Conservation (phyloP, 2,329 filamentous ascomycete genomes). For the Parasarocladium wereldwijsianum region DNA sequence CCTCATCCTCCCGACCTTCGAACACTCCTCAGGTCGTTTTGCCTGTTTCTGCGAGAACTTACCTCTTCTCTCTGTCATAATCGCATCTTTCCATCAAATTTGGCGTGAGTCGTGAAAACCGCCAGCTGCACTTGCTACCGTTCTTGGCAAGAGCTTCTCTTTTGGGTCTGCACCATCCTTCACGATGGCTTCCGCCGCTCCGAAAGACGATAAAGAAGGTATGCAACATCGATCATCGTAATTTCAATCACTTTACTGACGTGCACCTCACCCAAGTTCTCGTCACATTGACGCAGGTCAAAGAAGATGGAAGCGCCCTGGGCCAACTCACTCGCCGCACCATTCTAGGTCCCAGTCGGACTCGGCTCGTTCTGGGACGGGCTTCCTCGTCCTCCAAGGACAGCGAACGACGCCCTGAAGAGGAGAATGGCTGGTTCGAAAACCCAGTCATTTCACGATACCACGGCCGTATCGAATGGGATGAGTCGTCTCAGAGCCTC, state of each 20-base stretch:
- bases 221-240: too few species aligned
- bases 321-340: neutral
- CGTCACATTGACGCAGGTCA: constrained; percentile 1
- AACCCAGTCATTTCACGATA: constrained; percentile 57
- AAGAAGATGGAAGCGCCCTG: too few species aligned
- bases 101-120: too few species aligned
- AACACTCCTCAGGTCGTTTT: neutral
- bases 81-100: too few species aligned
- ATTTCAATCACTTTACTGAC: too few species aligned
- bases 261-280: neutral
- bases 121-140: too few species aligned
- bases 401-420: too few species aligned
- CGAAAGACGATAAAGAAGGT: too few species aligned
- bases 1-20: too few species aligned
- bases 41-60: neutral
- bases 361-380: neutral
- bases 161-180: too few species aligned
- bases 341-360: constrained; percentile 1
- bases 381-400: constrained; percentile 26
- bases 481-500: constrained; percentile 30
- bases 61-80: constrained; percentile 1
- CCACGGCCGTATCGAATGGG: constrained; percentile 41
- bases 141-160: too few species aligned
- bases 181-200: too few species aligned
- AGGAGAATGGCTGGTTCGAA: constrained; percentile 53